Evolutionary conservation across 164 flowering plant species (phyloP).

Genomic region (Stephania cephalantha): DNA sequence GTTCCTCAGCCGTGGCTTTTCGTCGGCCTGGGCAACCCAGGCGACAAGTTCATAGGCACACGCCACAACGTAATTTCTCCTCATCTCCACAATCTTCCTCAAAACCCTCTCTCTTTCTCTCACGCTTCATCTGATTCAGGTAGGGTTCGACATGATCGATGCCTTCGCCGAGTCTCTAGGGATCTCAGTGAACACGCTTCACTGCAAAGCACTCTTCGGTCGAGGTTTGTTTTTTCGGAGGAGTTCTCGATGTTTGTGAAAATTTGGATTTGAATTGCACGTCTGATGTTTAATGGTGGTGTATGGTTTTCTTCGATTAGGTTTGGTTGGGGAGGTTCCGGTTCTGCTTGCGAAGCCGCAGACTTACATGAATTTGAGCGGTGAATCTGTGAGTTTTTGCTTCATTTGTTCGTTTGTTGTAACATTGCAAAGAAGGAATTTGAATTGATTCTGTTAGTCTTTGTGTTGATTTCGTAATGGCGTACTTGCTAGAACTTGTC

Average conservation of each 20-base stretch:
- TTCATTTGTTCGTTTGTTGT: background rate
- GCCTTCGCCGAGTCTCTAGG: constrained; percentile 68
- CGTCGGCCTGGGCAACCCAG: constrained; percentile 92
- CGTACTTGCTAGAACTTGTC: background rate
- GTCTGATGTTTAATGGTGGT: background rate
- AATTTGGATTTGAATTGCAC: background rate
- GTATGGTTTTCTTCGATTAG: constrained; percentile 26
- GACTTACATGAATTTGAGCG: constrained; percentile 93
- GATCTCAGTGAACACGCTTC: constrained; percentile 49
- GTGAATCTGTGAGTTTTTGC: constrained; percentile 67
- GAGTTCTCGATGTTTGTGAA: background rate
- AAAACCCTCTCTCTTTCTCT: background rate
- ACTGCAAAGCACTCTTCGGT: constrained; percentile 85
- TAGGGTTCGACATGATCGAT: constrained; percentile 89
- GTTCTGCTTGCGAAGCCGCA: constrained; percentile 94
- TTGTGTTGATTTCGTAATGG: background rate
- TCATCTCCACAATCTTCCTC: background rate
- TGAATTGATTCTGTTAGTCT: background rate
- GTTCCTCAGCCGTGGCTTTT: constrained; percentile 78
- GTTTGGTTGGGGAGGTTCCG: constrained; percentile 58
- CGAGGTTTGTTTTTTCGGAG: constrained; percentile 36
- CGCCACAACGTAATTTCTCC: constrained; percentile 61
- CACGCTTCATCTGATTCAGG: constrained; percentile 30
- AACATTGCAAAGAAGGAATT: background rate
- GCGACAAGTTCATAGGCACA: constrained; percentile 77